Percentiles rank a stretch among this genome's conserved stretches.
These are phyloP conservation scores for Extremus antarcticus DNA, from an alignment of 495 filamentous ascomycete genomes.

Conservation along the genomic window DNA sequence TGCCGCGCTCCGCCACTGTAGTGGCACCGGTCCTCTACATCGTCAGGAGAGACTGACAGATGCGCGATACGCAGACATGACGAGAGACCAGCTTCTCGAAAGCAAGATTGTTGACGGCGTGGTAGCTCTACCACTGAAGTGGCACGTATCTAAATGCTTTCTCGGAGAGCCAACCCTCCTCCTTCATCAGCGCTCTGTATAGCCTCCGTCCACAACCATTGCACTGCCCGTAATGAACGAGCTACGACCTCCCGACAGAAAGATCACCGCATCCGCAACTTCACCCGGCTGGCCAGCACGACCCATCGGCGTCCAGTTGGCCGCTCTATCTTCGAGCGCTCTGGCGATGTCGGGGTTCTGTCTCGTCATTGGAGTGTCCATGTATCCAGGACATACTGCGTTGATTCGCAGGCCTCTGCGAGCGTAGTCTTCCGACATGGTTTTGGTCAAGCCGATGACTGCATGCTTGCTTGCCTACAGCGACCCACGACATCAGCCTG, in stretches of 20 bases:
- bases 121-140: too few species aligned
- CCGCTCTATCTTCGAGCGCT: background rate
- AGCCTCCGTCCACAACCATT: slow-evolving; percentile 1
- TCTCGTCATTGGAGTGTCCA: slow-evolving; percentile 4
- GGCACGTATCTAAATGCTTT: background rate
- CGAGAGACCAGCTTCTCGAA: too few species aligned
- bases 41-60: too few species aligned
- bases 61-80: too few species aligned
- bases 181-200: background rate
- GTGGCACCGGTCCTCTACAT: too few species aligned
- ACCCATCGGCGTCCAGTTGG: background rate
- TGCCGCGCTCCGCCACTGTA: too few species aligned
- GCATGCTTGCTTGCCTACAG: slow-evolving; percentile 4
- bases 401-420: background rate
- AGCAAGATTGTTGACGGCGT: background rate
- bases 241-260: background rate
- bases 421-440: slow-evolving; percentile 11
- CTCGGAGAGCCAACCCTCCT: background rate
- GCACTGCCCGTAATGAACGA: slow-evolving; percentile 1
- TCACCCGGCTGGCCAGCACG: background rate
- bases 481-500: too few species aligned
- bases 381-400: slow-evolving; percentile 19
- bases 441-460: slow-evolving; percentile 2
- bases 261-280: slow-evolving; percentile 1
- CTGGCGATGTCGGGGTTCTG: background rate